Percentiles rank a stretch among this genome's conserved stretches.
These are phyloP conservation scores for Zygoascus meyerae DNA, from an alignment of 1,139 yeast genomes.

Conservation along the genomic window DNA sequence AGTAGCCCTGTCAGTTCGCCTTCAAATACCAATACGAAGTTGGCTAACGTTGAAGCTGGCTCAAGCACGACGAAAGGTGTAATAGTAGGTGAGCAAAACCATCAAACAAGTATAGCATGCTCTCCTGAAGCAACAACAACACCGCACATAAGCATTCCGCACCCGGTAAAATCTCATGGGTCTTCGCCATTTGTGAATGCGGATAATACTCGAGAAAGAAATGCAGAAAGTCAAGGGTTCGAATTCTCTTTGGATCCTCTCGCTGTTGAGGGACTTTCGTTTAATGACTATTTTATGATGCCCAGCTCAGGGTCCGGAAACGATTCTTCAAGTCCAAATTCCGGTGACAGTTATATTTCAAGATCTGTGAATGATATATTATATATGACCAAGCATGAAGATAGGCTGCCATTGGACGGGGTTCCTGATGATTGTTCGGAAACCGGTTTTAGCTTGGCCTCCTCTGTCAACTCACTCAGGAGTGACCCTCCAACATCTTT, in stretches of 20 bases:
- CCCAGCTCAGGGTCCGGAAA: slow-evolving; percentile 1
- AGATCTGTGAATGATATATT: slow-evolving; percentile 1
- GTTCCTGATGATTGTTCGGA: not conserved
- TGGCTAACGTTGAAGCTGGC: too few species aligned
- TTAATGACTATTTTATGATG: slow-evolving; percentile 15
- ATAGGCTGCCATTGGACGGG: not conserved
- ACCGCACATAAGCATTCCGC: too few species aligned
- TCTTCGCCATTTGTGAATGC: too few species aligned
- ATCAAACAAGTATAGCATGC: too few species aligned
- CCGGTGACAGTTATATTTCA: slow-evolving; percentile 10
- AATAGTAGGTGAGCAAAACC: too few species aligned
- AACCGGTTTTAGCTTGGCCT: not conserved
- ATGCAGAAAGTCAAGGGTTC: slow-evolving; percentile 18
- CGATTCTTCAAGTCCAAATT: slow-evolving; percentile 1
- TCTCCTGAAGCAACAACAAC: too few species aligned
- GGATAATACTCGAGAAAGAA: too few species aligned
- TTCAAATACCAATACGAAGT: too few species aligned
- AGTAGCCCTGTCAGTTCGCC: not conserved
- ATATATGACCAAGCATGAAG: not conserved
- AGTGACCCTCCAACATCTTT: slow-evolving; percentile 1
- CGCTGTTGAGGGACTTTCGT: slow-evolving; percentile 28
- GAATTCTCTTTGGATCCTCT: slow-evolving; percentile 30
- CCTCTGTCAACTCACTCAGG: slow-evolving; percentile 1
- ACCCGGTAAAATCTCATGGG: too few species aligned
- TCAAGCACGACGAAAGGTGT: too few species aligned